A percentile compares a stretch with the other conserved stretches of the same genome.
Conservation (phyloP, 176 grass and related monocot species). For the Musa schizocarpa region DNA sequence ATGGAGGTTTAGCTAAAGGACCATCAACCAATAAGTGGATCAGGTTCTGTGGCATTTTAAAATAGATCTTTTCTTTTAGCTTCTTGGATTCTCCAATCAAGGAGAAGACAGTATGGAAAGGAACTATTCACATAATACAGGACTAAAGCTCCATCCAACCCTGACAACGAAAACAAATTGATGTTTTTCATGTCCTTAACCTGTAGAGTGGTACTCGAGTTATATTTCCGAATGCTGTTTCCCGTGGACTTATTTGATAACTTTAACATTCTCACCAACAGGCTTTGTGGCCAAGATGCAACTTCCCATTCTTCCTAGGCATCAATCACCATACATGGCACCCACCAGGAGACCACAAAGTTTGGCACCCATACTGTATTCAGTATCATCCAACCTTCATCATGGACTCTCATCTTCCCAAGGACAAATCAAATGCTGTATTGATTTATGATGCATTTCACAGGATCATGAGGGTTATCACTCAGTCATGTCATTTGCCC, state of each 20-base stretch:
- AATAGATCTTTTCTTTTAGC: too few relatives aligned
- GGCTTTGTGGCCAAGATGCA: neutral
- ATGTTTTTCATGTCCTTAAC: neutral
- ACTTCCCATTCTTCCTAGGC: neutral
- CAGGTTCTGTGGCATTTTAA: neutral
- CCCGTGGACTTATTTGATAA: neutral
- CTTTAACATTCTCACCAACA: neutral
- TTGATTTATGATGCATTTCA: neutral
- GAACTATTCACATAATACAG: neutral
- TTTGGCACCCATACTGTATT: neutral
- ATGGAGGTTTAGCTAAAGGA: neutral
- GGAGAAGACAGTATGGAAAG: too few relatives aligned
- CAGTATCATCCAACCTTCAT: neutral
- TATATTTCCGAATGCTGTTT: neutral
- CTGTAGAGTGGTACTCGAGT: neutral
- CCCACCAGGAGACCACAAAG: neutral
- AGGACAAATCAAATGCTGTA: neutral
- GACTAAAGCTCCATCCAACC: neutral
- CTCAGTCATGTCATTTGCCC: neutral
- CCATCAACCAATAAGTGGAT: neutral
- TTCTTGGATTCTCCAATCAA: too few relatives aligned
- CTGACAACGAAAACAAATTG: neutral
- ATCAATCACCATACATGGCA: too few relatives aligned
- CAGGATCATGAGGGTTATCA: neutral
- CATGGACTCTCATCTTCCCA: neutral